A percentile compares a stretch with the other conserved stretches of the same genome.
Conservation (phyloP, 495 filamentous ascomycete species). For the Lepraria neglecta region DNA sequence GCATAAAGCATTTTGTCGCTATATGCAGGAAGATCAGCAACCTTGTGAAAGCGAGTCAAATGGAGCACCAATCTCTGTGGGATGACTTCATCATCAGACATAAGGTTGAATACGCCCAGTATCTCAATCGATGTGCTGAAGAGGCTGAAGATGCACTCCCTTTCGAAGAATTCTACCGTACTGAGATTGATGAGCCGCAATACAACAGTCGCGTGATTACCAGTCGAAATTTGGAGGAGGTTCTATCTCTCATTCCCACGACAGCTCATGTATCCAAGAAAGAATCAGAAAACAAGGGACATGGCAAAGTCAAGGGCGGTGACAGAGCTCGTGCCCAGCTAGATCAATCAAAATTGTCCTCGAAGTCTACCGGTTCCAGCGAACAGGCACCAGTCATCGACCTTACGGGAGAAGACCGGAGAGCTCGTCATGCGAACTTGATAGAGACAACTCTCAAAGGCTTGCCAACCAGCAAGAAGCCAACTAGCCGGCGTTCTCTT, state of each 20-base stretch:
- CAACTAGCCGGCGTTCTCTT: slow-evolving; percentile 5
- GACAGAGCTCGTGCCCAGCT: background rate
- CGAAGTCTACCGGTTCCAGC: background rate
- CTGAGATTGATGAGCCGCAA: slow-evolving; percentile 21
- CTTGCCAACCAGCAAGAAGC: background rate
- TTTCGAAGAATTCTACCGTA: slow-evolving; percentile 26
- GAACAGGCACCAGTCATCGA: background rate
- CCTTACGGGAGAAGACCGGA: slow-evolving; percentile 1
- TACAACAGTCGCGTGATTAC: slow-evolving; percentile 22
- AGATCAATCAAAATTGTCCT: background rate
- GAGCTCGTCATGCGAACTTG: background rate
- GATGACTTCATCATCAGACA: slow-evolving; percentile 61
- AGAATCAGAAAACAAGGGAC: background rate
- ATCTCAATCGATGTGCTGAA: slow-evolving; percentile 32
- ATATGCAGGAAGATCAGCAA: slow-evolving; percentile 49
- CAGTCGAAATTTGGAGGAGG: slow-evolving; percentile 17
- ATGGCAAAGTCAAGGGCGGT: background rate
- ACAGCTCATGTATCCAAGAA: too few relatives aligned
- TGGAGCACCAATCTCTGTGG: slow-evolving; percentile 50
- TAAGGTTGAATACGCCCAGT: slow-evolving; percentile 36
- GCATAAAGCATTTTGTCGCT: slow-evolving; percentile 46
- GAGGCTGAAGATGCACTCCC: slow-evolving; percentile 24
- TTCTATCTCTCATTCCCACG: slow-evolving; percentile 8
- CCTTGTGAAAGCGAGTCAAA: slow-evolving; percentile 36
- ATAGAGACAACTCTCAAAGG: background rate